phyloP scores from a whole-genome alignment of 164 flowering plant genomes.

The Dillenia suffruticosa region DNA sequence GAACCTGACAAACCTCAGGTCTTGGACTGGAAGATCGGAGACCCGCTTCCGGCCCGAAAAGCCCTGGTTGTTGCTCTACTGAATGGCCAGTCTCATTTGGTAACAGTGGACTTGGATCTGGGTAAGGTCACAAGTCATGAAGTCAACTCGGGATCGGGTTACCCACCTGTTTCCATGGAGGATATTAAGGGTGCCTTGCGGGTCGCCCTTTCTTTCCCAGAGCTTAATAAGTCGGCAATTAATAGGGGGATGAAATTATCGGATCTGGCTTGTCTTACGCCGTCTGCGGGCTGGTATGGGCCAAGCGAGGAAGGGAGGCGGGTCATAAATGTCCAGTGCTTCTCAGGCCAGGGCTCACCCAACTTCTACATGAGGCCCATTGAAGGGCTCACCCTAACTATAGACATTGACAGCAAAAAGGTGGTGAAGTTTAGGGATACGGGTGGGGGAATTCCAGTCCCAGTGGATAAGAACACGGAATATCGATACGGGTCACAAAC shows the following conservation, averaged over 20 bases:
- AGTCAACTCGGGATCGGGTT: constrained; percentile 24
- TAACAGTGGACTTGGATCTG: constrained; percentile 37
- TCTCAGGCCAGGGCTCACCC: constrained; percentile 31
- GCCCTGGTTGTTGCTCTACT: constrained; percentile 49
- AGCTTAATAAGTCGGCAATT: constrained; percentile 24
- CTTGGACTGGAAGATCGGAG: constrained; percentile 45
- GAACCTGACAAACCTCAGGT: constrained; percentile 61
- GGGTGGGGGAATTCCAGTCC: constrained; percentile 43
- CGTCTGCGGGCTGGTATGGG: constrained; percentile 57
- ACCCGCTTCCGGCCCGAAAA: constrained; percentile 46
- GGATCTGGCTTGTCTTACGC: constrained; percentile 29
- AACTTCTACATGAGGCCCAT: constrained; percentile 78
- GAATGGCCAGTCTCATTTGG: constrained; percentile 30
- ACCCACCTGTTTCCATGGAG: constrained; percentile 28
- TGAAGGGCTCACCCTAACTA: constrained; percentile 47
- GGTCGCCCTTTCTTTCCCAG: constrained; percentile 14
- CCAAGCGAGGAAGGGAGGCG: constrained; percentile 42
- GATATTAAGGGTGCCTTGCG: constrained; percentile 20
- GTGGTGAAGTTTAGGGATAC: constrained; percentile 28
- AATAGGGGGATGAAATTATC: constrained; percentile 29
- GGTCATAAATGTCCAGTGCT: constrained; percentile 53
- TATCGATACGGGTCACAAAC: constrained; percentile 24
- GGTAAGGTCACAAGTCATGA: constrained; percentile 20
- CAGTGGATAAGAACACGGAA: constrained; percentile 37
- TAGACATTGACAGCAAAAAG: constrained; percentile 45